Conservation (phyloP, 345 rosid species). For the Anacardium occidentale region DNA sequence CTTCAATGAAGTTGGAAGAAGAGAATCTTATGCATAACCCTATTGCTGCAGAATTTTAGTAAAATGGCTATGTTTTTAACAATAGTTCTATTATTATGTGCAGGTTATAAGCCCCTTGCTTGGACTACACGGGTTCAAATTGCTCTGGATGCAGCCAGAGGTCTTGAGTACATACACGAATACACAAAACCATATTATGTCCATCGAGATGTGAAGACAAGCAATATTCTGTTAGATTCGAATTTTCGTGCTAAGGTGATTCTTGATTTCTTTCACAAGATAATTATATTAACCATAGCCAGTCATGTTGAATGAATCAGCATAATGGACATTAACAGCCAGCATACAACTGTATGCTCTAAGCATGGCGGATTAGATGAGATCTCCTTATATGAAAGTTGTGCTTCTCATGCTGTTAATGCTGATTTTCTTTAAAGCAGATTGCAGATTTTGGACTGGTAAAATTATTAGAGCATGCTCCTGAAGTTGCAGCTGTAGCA, state of each 20-base stretch:
- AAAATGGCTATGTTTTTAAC: background rate
- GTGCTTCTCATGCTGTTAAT: background rate
- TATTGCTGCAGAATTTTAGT: no score
- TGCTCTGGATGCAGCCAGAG: constrained; percentile 42
- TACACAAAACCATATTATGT: constrained; percentile 25
- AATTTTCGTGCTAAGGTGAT: constrained; percentile 37
- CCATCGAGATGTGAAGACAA: constrained; percentile 39
- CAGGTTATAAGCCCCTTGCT: constrained; percentile 35
- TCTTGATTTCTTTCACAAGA: background rate
- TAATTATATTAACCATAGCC: background rate
- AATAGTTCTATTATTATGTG: background rate
- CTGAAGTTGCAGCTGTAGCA: constrained; percentile 31
- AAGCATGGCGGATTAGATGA: background rate
- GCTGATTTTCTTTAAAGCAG: constrained; percentile 23
- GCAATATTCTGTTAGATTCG: constrained; percentile 38
- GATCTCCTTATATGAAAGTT: background rate
- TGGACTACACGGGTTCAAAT: constrained; percentile 33
- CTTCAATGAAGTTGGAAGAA: no score
- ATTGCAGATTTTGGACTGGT: constrained; percentile 40
- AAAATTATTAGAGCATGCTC: constrained; percentile 34
- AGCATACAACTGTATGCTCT: background rate
- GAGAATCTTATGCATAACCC: no score
- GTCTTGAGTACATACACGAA: constrained; percentile 37
- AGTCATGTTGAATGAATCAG: background rate
- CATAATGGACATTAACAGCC: background rate